These are phyloP conservation scores for Oxyria digyna DNA, from an alignment of 148 eudicot species.

Conservation along the genomic window DNA sequence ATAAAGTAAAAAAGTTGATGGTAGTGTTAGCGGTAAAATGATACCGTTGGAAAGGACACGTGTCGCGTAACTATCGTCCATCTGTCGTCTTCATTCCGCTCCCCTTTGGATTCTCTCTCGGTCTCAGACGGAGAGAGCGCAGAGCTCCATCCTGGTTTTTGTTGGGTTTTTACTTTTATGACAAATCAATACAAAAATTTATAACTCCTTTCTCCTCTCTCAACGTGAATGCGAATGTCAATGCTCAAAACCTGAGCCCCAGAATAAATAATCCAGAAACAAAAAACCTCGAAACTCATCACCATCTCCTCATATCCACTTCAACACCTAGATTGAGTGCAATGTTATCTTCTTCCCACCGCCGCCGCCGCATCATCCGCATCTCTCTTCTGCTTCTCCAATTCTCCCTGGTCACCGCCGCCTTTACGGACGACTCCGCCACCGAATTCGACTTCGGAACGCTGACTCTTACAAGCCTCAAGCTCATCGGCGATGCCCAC, in stretches of 20 bases:
- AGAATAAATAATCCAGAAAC: neutral
- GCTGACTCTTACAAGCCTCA: slow-evolving; percentile 48
- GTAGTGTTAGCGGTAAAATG: neutral
- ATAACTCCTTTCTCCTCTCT: neutral
- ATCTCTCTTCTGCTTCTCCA: neutral
- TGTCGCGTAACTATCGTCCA: neutral
- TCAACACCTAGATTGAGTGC: neutral
- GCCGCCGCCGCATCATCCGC: neutral
- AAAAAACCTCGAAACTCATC: neutral
- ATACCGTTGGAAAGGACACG: slow-evolving; percentile 10
- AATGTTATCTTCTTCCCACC: neutral
- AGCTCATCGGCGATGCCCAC: slow-evolving; percentile 68
- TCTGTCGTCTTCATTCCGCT: slow-evolving; percentile 4
- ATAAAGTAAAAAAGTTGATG: neutral
- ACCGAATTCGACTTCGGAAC: slow-evolving; percentile 37
- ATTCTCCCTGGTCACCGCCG: slow-evolving; percentile 12
- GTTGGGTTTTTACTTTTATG: neutral
- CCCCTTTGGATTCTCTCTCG: slow-evolving; percentile 7
- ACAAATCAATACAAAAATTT: neutral
- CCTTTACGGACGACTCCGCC: neutral
- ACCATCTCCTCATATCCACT: neutral
- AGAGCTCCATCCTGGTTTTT: neutral
- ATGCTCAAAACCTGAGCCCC: neutral
- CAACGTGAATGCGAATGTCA: neutral
- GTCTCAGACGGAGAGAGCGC: neutral